Conservation (phyloP, 805 yeast genomes). For the Brettanomyces sp. region DNA sequence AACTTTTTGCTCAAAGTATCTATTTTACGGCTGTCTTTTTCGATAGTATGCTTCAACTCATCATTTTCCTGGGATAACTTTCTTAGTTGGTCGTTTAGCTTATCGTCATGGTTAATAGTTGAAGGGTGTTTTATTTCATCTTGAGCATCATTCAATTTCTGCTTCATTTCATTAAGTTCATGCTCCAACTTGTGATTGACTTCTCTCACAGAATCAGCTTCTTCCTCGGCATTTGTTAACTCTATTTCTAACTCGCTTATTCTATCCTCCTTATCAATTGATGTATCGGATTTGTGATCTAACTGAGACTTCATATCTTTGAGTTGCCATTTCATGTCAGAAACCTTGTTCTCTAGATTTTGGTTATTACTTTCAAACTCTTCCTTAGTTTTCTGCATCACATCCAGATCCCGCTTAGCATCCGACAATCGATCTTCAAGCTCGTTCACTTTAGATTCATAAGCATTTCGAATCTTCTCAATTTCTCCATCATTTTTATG, state of each 20-base stretch:
- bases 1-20: too few relatives aligned
- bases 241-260: conserved; percentile 1
- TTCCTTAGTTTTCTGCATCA: background rate
- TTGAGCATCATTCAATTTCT: background rate
- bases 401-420: background rate
- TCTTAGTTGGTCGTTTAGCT: too few relatives aligned
- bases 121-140: background rate
- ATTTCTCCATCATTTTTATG: background rate
- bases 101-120: too few relatives aligned
- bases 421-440: background rate
- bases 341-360: background rate
- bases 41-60: too few relatives aligned
- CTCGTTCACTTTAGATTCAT: background rate
- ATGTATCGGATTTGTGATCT: background rate
- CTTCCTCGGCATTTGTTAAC: background rate
- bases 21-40: too few relatives aligned
- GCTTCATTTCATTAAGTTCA: conserved; percentile 5
- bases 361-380: background rate
- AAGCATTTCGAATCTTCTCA: background rate
- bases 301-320: background rate
- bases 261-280: background rate
- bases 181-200: conserved; percentile 6
- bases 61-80: too few relatives aligned
- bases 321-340: background rate
- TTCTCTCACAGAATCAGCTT: conserved; percentile 3